Evolutionary conservation across 2,329 filamentous ascomycete species (phyloP).

Genomic region (Clonostachys rosea): DNA sequence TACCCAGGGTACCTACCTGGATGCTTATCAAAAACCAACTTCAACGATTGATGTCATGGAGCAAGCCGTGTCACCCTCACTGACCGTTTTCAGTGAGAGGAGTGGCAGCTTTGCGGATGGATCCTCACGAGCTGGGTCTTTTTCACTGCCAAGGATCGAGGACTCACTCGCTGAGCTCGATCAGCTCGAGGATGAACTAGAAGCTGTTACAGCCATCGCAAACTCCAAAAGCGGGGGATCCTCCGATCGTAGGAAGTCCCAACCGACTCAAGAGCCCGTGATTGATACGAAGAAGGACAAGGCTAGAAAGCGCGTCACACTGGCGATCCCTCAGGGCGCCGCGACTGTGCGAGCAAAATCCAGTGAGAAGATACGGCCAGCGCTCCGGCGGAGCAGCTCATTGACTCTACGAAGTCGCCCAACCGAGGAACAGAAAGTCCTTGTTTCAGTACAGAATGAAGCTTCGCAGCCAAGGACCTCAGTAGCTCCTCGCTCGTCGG

Average conservation of each 20-base stretch:
- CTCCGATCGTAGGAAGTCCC: not conserved
- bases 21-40: slow-evolving; percentile 17
- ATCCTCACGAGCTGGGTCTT: slow-evolving; percentile 21
- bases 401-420: slow-evolving; percentile 25
- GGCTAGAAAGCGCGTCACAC: slow-evolving; percentile 16
- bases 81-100: slow-evolving; percentile 20
- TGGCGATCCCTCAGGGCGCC: slow-evolving; percentile 19
- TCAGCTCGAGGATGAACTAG: slow-evolving; percentile 55
- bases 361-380: slow-evolving; percentile 24
- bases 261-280: not conserved
- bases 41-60: slow-evolving; percentile 21
- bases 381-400: slow-evolving; percentile 35
- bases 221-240: slow-evolving; percentile 10
- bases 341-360: slow-evolving; percentile 36
- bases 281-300: not conserved
- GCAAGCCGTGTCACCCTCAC: slow-evolving; percentile 22
- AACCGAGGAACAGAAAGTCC: slow-evolving; percentile 5
- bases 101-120: slow-evolving; percentile 24
- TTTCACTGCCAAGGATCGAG: slow-evolving; percentile 48
- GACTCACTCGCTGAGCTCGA: slow-evolving; percentile 61
- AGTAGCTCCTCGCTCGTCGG: slow-evolving; percentile 10
- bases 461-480: slow-evolving; percentile 7
- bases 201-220: slow-evolving; percentile 40
- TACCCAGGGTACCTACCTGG: no score
- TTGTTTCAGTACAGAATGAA: slow-evolving; percentile 5